Percentiles rank a stretch among this genome's conserved stretches.
Evolutionary conservation across 2,329 filamentous ascomycete species (phyloP).

Genomic region (Allantophomopsis lycopodina): DNA sequence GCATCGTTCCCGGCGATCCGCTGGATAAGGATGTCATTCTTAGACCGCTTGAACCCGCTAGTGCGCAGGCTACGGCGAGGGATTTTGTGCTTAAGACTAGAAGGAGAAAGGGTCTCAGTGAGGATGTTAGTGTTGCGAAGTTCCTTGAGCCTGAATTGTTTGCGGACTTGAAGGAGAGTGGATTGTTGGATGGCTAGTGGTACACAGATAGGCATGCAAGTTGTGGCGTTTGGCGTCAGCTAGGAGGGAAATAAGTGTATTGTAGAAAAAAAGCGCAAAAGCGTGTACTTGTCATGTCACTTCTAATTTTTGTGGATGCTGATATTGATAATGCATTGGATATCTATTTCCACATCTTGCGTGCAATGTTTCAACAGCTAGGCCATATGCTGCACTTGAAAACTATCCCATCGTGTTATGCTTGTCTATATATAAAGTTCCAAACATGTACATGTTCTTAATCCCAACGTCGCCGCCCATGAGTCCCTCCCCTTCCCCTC

Average conservation of each 20-base stretch:
- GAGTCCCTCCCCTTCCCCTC: too few species aligned
- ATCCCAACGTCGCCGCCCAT: too few species aligned
- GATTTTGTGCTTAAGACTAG: conserved; percentile 97
- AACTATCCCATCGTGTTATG: too few species aligned
- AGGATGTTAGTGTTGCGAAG: conserved; percentile 91
- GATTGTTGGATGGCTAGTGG: conserved; percentile 53
- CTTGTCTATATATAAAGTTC: too few species aligned
- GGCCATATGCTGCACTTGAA: too few species aligned
- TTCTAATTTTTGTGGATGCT: too few species aligned
- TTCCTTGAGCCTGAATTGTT: conserved; percentile 94
- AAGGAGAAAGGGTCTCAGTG: conserved; percentile 81
- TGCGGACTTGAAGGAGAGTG: conserved; percentile 75
- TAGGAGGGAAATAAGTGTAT: too few species aligned
- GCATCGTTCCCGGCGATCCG: conserved; percentile 87
- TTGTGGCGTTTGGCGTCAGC: neutral
- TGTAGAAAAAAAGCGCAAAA: neutral
- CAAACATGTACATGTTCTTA: too few species aligned
- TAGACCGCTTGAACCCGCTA: conserved; percentile 74
- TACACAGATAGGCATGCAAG: neutral
- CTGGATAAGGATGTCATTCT: conserved; percentile 77
- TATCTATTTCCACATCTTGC: too few species aligned
- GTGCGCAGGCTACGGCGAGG: conserved; percentile 75
- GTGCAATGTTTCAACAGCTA: too few species aligned
- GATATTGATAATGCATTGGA: too few species aligned
- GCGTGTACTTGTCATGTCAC: neutral